These are phyloP conservation scores for Sporothrix pallida DNA, from an alignment of 2,329 filamentous ascomycete species.

Conservation along the genomic window DNA sequence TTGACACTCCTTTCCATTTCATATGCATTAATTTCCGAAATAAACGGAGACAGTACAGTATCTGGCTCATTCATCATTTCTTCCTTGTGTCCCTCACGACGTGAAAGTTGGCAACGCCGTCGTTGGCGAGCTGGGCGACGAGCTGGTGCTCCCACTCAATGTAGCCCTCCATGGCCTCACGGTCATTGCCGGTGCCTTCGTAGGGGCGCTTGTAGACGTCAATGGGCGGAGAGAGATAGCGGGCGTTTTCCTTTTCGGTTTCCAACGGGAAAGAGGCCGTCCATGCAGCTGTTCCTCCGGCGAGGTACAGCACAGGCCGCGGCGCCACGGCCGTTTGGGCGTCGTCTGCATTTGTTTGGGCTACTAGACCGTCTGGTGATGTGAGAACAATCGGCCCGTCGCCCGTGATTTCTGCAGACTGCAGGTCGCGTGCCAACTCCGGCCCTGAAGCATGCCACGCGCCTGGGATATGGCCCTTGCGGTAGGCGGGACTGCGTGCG, in stretches of 20 bases:
- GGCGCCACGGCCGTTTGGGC: slow-evolving; percentile 18
- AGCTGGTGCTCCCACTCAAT: slow-evolving; percentile 33
- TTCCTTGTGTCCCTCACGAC: slow-evolving; percentile 15
- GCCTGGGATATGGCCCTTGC: slow-evolving; percentile 29
- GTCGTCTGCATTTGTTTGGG: slow-evolving; percentile 3
- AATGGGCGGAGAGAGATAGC: slow-evolving; percentile 19
- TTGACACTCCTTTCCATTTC: too few relatives aligned
- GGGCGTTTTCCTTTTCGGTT: neutral
- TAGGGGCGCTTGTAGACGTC: slow-evolving; percentile 33
- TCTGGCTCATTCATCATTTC: neutral
- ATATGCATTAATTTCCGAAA: too few relatives aligned
- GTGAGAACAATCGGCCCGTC: slow-evolving; percentile 21
- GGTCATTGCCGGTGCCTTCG: slow-evolving; percentile 32
- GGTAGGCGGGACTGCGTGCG: slow-evolving; percentile 30
- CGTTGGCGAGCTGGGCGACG: slow-evolving; percentile 33
- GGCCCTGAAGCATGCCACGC: slow-evolving; percentile 31
- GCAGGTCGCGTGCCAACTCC: slow-evolving; percentile 26
- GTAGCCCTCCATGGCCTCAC: slow-evolving; percentile 32
- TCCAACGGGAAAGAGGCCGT: neutral
- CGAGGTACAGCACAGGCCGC: neutral
- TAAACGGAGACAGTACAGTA: too few relatives aligned
- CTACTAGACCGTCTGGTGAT: slow-evolving; percentile 27
- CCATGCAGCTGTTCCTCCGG: slow-evolving; percentile 22
- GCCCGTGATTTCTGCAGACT: neutral
- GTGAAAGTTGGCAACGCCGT: slow-evolving; percentile 27